phyloP scores from a whole-genome alignment of 2,329 filamentous ascomycete species.

The Cladosporium sp. region DNA sequence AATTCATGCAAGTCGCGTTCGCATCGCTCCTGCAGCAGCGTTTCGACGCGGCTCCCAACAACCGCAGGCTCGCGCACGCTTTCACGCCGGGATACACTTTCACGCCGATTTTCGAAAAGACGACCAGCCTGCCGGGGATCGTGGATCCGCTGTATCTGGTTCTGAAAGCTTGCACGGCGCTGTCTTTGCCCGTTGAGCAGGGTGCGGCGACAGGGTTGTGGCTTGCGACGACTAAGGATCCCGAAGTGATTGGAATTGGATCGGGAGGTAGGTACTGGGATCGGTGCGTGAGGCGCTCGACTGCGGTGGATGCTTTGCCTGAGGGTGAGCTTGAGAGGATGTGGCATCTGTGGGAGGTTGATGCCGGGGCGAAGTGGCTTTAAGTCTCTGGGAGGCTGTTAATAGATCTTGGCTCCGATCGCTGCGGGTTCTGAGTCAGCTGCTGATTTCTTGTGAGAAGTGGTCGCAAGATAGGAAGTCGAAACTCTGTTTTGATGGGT shows the following conservation, averaged over 20 bases:
- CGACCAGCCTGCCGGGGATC: background rate
- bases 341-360: slow-evolving; percentile 11
- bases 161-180: slow-evolving; percentile 6
- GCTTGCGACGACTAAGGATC: slow-evolving; percentile 13
- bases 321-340: slow-evolving; percentile 4
- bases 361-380: slow-evolving; percentile 8
- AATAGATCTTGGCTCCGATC: no score
- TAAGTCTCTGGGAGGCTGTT: background rate
- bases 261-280: slow-evolving; percentile 12
- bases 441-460: no score
- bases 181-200: slow-evolving; percentile 13
- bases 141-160: slow-evolving; percentile 11
- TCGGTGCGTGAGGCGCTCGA: slow-evolving; percentile 4
- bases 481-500: slow-evolving; percentile 10
- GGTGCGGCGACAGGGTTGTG: slow-evolving; percentile 16
- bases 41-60: slow-evolving; percentile 6
- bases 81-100: slow-evolving; percentile 15
- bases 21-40: slow-evolving; percentile 11
- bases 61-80: slow-evolving; percentile 4
- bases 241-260: slow-evolving; percentile 1
- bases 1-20: slow-evolving; percentile 16
- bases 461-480: slow-evolving; percentile 1
- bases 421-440: no score
- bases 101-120: slow-evolving; percentile 14
- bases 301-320: slow-evolving; percentile 5